Evolutionary conservation across 2,329 filamentous ascomycete species (phyloP).

Genomic region (Lachnellula hyalina): DNA sequence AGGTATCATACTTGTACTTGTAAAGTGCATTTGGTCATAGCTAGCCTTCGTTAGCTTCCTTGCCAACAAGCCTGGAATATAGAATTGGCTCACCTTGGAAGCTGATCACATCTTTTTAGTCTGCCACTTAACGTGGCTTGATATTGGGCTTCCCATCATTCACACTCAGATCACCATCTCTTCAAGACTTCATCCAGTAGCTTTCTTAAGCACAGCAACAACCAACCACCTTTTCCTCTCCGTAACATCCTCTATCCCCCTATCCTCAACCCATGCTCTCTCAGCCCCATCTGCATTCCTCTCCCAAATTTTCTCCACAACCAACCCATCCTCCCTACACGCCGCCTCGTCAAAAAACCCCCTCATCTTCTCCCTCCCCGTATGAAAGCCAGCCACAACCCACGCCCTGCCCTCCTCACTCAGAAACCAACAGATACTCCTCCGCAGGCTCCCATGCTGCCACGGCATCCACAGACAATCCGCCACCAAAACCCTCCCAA

Average conservation of each 20-base stretch:
- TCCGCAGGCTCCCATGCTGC: conserved; percentile 62
- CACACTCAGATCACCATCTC: not conserved
- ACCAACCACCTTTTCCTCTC: conserved; percentile 68
- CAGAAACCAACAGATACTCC: conserved; percentile 60
- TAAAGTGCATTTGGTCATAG: too few relatives aligned
- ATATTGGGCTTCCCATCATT: not conserved
- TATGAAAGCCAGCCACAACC: conserved; percentile 69
- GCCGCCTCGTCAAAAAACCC: conserved; percentile 53
- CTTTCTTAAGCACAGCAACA: conserved; percentile 45
- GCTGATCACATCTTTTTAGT: too few relatives aligned
- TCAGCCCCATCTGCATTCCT: conserved; percentile 60
- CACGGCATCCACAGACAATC: conserved; percentile 73
- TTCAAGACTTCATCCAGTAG: not conserved
- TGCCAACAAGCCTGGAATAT: not conserved
- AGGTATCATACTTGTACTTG: not conserved
- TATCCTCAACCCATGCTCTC: conserved; percentile 55
- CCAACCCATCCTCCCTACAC: conserved; percentile 47
- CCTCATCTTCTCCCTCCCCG: conserved; percentile 60
- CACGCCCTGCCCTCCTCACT: conserved; percentile 45
- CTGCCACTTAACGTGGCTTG: too few relatives aligned
- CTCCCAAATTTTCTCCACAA: conserved; percentile 62
- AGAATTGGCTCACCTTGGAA: not conserved
- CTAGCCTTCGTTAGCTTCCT: not conserved
- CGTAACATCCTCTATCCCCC: conserved; percentile 55
- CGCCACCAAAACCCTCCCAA: conserved; percentile 61